phyloP scores from a whole-genome alignment of 495 filamentous ascomycete genomes.

The Pseudotulostoma volvatum region DNA sequence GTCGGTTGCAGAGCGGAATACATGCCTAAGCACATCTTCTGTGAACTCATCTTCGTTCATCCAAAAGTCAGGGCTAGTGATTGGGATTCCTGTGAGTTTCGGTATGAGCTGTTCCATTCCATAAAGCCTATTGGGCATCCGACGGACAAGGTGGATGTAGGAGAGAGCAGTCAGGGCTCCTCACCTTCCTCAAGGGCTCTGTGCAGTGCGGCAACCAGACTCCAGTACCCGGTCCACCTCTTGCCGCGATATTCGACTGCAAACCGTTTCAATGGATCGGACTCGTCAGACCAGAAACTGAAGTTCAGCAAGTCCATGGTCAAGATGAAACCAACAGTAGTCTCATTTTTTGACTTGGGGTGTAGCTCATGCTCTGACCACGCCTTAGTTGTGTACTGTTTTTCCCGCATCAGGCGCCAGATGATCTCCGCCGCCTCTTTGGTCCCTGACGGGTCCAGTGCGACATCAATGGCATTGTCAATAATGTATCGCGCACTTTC shows the following conservation, averaged over 20 bases:
- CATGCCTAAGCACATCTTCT: conserved; percentile 50
- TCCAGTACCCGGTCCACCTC: conserved; percentile 90
- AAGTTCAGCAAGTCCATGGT: conserved; percentile 95
- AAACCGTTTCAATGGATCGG: conserved; percentile 48
- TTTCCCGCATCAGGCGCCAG: conserved; percentile 64
- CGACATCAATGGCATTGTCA: conserved; percentile 86
- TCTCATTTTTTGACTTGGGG: conserved; percentile 60
- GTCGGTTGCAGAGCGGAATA: conserved; percentile 74
- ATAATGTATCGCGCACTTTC: conserved; percentile 71
- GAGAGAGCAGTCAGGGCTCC: neutral
- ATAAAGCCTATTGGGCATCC: neutral
- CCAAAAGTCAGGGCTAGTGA: conserved; percentile 83
- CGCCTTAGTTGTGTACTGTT: conserved; percentile 61
- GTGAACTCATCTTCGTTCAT: conserved; percentile 59
- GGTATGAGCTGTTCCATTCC: neutral
- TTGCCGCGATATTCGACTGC: conserved; percentile 63
- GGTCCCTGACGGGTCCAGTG: conserved; percentile 57
- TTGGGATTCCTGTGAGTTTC: conserved; percentile 51
- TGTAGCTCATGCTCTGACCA: conserved; percentile 91
- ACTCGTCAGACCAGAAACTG: conserved; percentile 73
- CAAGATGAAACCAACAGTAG: conserved; percentile 79
- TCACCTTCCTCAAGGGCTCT: conserved; percentile 78
- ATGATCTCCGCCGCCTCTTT: conserved; percentile 69
- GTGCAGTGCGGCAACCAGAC: conserved; percentile 71
- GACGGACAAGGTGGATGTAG: neutral